A percentile compares a stretch with the other conserved stretches of the same genome.
Conservation (phyloP, 2,329 filamentous ascomycete species). For the Colletotrichum tamarilloi region DNA sequence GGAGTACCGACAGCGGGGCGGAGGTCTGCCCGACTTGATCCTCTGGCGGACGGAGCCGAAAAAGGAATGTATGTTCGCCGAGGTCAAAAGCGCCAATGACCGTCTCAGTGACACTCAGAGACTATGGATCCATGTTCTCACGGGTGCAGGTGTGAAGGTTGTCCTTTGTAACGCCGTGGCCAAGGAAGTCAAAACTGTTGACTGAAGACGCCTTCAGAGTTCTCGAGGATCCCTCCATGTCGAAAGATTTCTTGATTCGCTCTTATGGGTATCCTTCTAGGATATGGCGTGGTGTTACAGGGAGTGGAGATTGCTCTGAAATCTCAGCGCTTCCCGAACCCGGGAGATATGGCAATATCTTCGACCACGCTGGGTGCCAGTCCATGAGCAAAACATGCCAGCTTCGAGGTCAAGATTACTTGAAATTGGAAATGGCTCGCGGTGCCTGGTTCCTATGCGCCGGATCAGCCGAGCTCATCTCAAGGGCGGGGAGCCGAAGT, state of each 20-base stretch:
- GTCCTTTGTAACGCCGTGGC: conserved; percentile 79
- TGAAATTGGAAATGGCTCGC: background rate
- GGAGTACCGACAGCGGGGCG: conserved; percentile 88
- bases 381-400: background rate
- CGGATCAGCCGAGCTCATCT: background rate
- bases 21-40: conserved; percentile 92
- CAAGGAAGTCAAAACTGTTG: conserved; percentile 59
- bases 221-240: background rate
- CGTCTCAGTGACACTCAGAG: conserved; percentile 94
- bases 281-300: conserved; percentile 15
- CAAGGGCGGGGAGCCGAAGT: conserved; percentile 1
- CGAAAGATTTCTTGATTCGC: background rate
- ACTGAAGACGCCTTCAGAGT: conserved; percentile 39
- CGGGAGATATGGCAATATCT: background rate
- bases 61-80: conserved; percentile 76
- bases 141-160: conserved; percentile 84
- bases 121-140: conserved; percentile 95
- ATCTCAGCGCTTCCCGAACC: conserved; percentile 6
- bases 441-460: background rate
- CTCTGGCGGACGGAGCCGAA: conserved; percentile 73
- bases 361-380: background rate
- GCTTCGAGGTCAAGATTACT: background rate
- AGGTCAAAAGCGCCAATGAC: conserved; percentile 90
- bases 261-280: background rate
- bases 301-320: conserved; percentile 27